phyloP scores from a whole-genome alignment of 2,329 filamentous ascomycete species.

The Diplodia seriata region DNA sequence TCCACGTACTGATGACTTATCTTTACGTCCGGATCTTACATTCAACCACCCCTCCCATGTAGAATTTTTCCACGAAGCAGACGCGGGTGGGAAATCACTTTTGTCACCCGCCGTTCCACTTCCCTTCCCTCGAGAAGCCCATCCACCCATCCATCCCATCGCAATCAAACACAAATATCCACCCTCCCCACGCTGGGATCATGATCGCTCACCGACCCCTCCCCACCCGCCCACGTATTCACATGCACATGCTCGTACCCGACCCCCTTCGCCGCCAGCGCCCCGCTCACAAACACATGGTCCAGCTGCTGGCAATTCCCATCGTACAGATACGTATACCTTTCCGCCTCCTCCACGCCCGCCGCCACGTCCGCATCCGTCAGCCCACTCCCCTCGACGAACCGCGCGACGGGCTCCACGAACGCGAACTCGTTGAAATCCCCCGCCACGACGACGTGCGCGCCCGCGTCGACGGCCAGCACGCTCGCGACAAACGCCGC shows the following conservation, averaged over 20 bases:
- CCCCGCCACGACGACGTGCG: conserved; percentile 66
- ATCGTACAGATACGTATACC: conserved; percentile 75
- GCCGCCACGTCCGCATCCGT: conserved; percentile 68
- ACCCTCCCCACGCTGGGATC: conserved; percentile 71
- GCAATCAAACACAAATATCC: conserved; percentile 59
- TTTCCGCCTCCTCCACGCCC: conserved; percentile 60
- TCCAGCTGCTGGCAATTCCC: conserved; percentile 74
- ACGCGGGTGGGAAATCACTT: no score
- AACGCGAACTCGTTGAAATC: conserved; percentile 78
- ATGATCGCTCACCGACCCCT: conserved; percentile 69
- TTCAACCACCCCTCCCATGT: no score
- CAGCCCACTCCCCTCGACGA: conserved; percentile 62
- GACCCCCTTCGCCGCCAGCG: conserved; percentile 52
- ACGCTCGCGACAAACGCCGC: conserved; percentile 55
- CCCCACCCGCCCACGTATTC: conserved; percentile 69
- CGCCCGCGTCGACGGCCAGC: conserved; percentile 61
- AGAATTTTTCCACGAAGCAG: no score
- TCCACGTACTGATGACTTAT: no score
- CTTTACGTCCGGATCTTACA: no score
- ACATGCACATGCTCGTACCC: conserved; percentile 72
- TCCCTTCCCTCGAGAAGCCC: background rate
- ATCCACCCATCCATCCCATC: background rate
- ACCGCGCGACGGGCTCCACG: conserved; percentile 64
- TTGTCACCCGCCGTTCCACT: no score
- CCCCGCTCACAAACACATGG: conserved; percentile 70